Percentiles rank a stretch among this genome's conserved stretches.
Conservation (phyloP, 148 eudicot genomes). For the Rhododendron kiyosumense region DNA sequence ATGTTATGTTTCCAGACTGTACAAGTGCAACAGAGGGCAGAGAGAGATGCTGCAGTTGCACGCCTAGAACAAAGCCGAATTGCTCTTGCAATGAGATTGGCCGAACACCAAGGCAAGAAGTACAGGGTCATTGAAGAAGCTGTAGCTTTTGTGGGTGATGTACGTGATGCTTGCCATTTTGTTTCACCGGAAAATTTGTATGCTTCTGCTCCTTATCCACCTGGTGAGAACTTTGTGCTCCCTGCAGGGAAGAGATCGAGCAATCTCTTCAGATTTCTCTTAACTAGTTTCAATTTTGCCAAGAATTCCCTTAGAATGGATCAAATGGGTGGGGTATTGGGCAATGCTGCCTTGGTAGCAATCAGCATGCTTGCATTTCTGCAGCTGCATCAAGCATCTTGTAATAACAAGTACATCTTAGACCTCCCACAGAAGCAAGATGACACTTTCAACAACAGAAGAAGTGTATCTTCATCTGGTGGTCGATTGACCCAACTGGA, state of each 20-base stretch:
- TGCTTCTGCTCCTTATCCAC: slow-evolving; percentile 32
- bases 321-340: slow-evolving; percentile 60
- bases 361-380: slow-evolving; percentile 80
- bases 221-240: slow-evolving; percentile 24
- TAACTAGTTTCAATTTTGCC: slow-evolving; percentile 41
- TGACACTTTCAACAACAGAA: slow-evolving; percentile 18
- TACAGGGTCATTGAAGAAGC: slow-evolving; percentile 92
- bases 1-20: slow-evolving; percentile 44
- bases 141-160: slow-evolving; percentile 75
- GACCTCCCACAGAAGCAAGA: slow-evolving; percentile 31
- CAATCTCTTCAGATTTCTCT: slow-evolving; percentile 36
- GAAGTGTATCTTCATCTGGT: slow-evolving; percentile 24
- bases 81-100: slow-evolving; percentile 72
- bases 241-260: slow-evolving; percentile 38
- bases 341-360: slow-evolving; percentile 84
- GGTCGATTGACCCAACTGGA: slow-evolving; percentile 36
- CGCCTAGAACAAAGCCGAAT: slow-evolving; percentile 86
- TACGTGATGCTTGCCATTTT: slow-evolving; percentile 45
- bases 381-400: slow-evolving; percentile 58
- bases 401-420: slow-evolving; percentile 26
- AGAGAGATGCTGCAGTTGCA: slow-evolving; percentile 90
- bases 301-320: slow-evolving; percentile 56
- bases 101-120: slow-evolving; percentile 86
- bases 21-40: slow-evolving; percentile 81
- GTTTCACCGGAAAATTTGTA: slow-evolving; percentile 41